Percentiles rank a stretch among this genome's conserved stretches.
phyloP scores from a whole-genome alignment of 768 basidiomycete species.

The Phallus indusiatus region DNA sequence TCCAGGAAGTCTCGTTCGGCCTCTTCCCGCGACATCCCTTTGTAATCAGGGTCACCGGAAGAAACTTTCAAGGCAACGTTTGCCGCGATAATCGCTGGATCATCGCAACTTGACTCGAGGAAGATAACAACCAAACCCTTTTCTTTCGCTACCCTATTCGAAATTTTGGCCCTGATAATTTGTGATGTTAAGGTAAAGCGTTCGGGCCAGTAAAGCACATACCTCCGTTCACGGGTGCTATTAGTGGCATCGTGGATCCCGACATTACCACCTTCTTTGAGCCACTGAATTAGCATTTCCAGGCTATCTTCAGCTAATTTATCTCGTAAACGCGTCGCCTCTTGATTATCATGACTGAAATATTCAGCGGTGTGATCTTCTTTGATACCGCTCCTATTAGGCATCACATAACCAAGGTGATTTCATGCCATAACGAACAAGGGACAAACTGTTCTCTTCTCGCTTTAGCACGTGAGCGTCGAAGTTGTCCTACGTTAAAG shows the following conservation, averaged over 20 bases:
- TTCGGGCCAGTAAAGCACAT: not conserved
- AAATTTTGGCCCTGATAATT: conserved; percentile 61
- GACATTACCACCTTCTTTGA: conserved; percentile 92
- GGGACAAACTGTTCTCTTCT: conserved; percentile 57
- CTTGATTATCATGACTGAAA: conserved; percentile 79
- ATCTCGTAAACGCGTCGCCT: conserved; percentile 71
- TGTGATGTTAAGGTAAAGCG: not conserved
- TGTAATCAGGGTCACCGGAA: conserved; percentile 97
- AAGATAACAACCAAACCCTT: conserved; percentile 85
- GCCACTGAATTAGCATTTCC: conserved; percentile 91
- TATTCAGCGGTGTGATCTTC: conserved; percentile 88
- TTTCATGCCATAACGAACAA: not conserved
- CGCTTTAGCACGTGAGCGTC: conserved; percentile 76
- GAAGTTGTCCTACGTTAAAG: conserved; percentile 94
- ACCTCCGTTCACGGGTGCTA: conserved; percentile 72
- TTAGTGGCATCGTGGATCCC: conserved; percentile 99
- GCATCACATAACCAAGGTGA: not conserved
- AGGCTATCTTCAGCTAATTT: conserved; percentile 82
- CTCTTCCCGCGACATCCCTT: conserved; percentile 71
- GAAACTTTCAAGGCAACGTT: conserved; percentile 95
- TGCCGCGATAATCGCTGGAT: conserved; percentile 87
- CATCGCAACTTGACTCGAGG: conserved; percentile 90
- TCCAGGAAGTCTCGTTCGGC: conserved; percentile 86
- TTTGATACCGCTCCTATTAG: conserved; percentile 61
- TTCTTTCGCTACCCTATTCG: conserved; percentile 75